These are phyloP conservation scores for Polyporus arcularius DNA, from an alignment of 768 basidiomycete genomes.

Conservation along the genomic window DNA sequence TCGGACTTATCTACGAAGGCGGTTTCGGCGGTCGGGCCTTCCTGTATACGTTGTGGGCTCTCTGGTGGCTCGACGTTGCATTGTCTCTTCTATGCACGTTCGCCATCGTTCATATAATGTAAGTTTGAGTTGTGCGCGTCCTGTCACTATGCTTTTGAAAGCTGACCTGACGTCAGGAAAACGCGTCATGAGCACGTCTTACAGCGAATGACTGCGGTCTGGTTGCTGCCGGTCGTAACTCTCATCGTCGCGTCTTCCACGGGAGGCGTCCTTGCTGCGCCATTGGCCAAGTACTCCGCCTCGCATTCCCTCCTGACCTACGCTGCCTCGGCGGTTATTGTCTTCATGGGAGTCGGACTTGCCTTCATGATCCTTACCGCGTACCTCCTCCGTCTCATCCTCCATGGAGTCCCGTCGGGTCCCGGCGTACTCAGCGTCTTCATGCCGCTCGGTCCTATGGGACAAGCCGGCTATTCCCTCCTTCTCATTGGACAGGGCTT, in stretches of 20 bases:
- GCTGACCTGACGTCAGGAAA: conserved; percentile 42
- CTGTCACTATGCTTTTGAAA: background rate
- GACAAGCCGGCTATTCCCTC: conserved; percentile 62
- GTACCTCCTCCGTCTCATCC: conserved; percentile 60
- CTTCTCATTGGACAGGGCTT: conserved; percentile 57
- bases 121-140: conserved; percentile 24
- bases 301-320: conserved; percentile 56
- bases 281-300: conserved; percentile 47
- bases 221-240: conserved; percentile 59
- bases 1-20: conserved; percentile 46
- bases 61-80: conserved; percentile 70
- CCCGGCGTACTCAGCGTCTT: conserved; percentile 57
- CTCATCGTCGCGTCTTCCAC: conserved; percentile 66
- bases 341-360: conserved; percentile 56
- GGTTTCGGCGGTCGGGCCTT: conserved; percentile 53
- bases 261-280: conserved; percentile 57
- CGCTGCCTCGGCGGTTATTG: conserved; percentile 53
- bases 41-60: conserved; percentile 56
- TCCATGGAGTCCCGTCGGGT: conserved; percentile 54
- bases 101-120: conserved; percentile 70
- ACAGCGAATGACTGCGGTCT: conserved; percentile 56
- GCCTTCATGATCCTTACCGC: conserved; percentile 68
- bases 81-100: conserved; percentile 61
- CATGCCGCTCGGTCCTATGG: conserved; percentile 74
- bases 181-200: conserved; percentile 58